Conservation (phyloP, 768 basidiomycete species). For the Lactarius hengduanensis region DNA sequence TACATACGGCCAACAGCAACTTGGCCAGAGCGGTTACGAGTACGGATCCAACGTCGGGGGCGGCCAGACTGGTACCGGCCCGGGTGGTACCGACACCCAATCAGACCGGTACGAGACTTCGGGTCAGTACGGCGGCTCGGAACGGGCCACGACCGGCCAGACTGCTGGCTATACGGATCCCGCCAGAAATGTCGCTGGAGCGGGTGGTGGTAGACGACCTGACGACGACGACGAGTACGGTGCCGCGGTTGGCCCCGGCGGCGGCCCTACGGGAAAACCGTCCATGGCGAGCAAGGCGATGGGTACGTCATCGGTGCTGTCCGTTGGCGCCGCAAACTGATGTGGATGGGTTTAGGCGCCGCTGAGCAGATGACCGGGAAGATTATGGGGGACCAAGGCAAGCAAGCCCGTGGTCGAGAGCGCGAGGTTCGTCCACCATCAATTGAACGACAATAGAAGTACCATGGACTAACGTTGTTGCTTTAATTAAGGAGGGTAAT, state of each 20-base stretch:
- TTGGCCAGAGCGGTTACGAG: not conserved
- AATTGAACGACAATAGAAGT: not conserved
- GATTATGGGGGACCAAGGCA: conserved; percentile 12
- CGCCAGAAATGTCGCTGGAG: not conserved
- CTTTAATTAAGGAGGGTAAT: conserved; percentile 13
- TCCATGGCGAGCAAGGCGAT: conserved; percentile 15
- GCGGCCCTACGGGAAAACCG: conserved; percentile 1
- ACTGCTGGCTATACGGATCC: not conserved
- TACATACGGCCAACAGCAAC: conserved; percentile 6
- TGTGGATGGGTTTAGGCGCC: conserved; percentile 15
- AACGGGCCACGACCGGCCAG: not conserved
- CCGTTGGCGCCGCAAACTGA: conserved; percentile 2
- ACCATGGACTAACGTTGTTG: conserved; percentile 2
- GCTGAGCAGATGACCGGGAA: conserved; percentile 25
- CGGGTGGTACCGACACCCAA: not conserved
- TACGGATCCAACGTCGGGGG: not conserved
- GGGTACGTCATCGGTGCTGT: conserved; percentile 18
- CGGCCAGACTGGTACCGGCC: not conserved
- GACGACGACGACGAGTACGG: conserved; percentile 6
- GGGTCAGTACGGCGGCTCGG: conserved; percentile 5
- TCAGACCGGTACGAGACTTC: conserved; percentile 3
- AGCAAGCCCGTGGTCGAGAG: conserved; percentile 21
- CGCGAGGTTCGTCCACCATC: conserved; percentile 20
- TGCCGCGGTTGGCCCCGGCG: not conserved
- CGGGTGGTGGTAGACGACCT: not conserved